Evolutionary conservation across 805 yeast genomes (phyloP).

Genomic region (Yarrowia sp.): DNA sequence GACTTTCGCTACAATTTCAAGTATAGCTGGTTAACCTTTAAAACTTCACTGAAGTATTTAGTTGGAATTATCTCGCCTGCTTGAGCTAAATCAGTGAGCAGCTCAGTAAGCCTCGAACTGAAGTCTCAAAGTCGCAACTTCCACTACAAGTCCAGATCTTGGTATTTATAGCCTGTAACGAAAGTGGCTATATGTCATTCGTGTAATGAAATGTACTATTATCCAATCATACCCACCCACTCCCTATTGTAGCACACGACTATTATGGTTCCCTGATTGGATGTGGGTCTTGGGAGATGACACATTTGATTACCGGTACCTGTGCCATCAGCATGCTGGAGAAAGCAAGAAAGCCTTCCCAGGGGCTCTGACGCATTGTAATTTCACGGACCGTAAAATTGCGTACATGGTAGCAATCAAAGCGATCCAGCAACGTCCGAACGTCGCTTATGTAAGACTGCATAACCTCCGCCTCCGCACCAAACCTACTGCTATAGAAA

Average conservation of each 20-base stretch:
- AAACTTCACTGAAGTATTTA: no score
- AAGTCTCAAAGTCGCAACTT: no score
- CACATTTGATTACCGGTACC: neutral
- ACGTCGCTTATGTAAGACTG: neutral
- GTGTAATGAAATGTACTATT: neutral
- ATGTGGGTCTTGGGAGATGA: neutral
- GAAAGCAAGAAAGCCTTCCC: no score
- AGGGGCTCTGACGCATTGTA: no score
- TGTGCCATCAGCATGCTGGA: neutral
- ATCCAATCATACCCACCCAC: neutral
- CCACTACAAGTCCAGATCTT: no score
- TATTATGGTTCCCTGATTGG: constrained; percentile 6
- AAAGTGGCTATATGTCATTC: no score
- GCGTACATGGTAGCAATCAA: neutral
- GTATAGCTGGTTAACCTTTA: no score
- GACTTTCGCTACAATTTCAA: no score
- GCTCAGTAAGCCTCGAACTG: no score
- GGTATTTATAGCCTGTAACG: no score
- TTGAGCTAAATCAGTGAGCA: no score
- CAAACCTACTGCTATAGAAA: neutral
- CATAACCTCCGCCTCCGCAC: constrained; percentile 31
- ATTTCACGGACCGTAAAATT: neutral
- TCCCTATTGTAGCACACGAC: neutral
- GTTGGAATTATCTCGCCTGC: no score
- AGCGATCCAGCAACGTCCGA: neutral